Evolutionary conservation across 106 monocot species (phyloP), one percentile per base, ranked within the genome.

Genomic region (Agapanthus africanus): DNA sequence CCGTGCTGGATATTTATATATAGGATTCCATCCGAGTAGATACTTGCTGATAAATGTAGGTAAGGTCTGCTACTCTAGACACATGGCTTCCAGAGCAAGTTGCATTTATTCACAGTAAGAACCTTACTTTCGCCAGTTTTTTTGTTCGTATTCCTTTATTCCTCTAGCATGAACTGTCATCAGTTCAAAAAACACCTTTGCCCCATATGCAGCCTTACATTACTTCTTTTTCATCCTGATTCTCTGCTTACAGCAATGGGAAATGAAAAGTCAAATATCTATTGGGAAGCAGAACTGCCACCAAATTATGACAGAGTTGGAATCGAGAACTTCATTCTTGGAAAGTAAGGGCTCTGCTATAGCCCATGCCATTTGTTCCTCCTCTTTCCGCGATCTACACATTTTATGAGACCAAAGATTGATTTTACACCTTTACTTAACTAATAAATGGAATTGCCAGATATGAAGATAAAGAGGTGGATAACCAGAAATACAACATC

Each of bases 61-160:
- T 95, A 59, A 85, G 95, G 31, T 95, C 95, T 69, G 95, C 95
- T 37, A 86, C 95, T 2, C 67, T 95, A 50, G 95, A 95, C 37
- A 95, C 95, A 74, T 95, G 95, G 95, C 91, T 95, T 69, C 95
- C 91, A 9, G 95, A 95, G 76, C 95, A 95, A 77, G 82, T 95
- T 73, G 79, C 88, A 63, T 95, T 91, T 80, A 91, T 95, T 69
- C 95, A 95, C 80, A 71, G 95, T 95, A 84, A 82, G n/a, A 67
- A 39, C 22, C 40, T 44, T 38, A n/a, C 16, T 66, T 0, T 41
- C 28, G 6, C 14, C 22, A 14, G 26, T 66, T 18, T 11, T 66
- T 66, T 42, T 7, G 14, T 28, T 19, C 25, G 65, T 22, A 44
- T 6, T 44, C n/a, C n/a, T n/a, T n/a, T n/a, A n/a, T n/a, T n/a